A percentile compares a stretch with the other conserved stretches of the same genome.
phyloP scores from a whole-genome alignment of 768 basidiomycete species.

The Tylopilus subfusipes region DNA sequence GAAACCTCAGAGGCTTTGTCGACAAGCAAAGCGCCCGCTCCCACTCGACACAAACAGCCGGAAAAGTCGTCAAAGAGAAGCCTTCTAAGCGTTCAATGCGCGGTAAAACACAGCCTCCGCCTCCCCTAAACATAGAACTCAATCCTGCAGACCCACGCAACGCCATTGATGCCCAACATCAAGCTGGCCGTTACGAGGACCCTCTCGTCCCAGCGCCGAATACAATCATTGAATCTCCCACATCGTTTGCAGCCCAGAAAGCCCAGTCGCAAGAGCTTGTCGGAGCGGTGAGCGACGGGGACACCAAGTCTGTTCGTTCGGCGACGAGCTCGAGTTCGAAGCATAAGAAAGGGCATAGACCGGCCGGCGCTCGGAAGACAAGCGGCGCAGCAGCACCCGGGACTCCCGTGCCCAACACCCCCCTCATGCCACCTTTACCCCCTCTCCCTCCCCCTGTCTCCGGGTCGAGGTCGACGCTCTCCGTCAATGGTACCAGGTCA shows the following conservation, averaged over 20 bases:
- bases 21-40: slow-evolving; percentile 16
- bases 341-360: slow-evolving; percentile 18
- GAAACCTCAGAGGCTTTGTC: slow-evolving; percentile 28
- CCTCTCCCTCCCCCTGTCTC: slow-evolving; percentile 12
- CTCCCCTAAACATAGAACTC: slow-evolving; percentile 26
- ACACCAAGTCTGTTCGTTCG: slow-evolving; percentile 27
- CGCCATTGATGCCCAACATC: slow-evolving; percentile 12
- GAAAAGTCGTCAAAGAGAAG: slow-evolving; percentile 9
- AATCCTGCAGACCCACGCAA: slow-evolving; percentile 6
- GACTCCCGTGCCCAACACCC: slow-evolving; percentile 59
- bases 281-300: slow-evolving; percentile 17
- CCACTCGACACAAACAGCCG: background rate
- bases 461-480: slow-evolving; percentile 17
- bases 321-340: slow-evolving; percentile 26
- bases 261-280: slow-evolving; percentile 19
- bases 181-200: slow-evolving; percentile 23
- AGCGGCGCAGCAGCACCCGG: slow-evolving; percentile 64
- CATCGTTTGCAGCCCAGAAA: slow-evolving; percentile 6
- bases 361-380: slow-evolving; percentile 34
- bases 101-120: slow-evolving; percentile 26
- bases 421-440: slow-evolving; percentile 42
- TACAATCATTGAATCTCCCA: slow-evolving; percentile 24
- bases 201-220: background rate
- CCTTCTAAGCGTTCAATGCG: slow-evolving; percentile 27
- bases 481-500: slow-evolving; percentile 14